These are phyloP conservation scores for Micromonas commoda DNA, from an alignment of 139 green algal genomes.

Conservation along the genomic window DNA sequence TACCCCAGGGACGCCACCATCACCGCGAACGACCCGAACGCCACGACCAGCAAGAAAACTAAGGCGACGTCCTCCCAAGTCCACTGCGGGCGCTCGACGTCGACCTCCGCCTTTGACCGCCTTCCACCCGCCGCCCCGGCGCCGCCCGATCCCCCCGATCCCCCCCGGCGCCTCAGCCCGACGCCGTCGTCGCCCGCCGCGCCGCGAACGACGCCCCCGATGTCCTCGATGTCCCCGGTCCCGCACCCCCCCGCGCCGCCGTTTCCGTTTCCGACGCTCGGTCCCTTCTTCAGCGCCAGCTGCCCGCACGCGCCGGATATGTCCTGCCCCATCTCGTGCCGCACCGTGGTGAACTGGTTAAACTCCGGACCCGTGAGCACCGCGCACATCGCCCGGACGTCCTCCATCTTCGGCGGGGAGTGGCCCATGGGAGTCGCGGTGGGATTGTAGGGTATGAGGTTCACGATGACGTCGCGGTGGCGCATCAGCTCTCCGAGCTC, in stretches of 20 bases:
- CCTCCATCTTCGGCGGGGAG: slow-evolving; percentile 9
- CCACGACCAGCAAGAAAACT: too few relatives aligned
- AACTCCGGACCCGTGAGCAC: slow-evolving; percentile 13
- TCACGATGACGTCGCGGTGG: slow-evolving; percentile 47
- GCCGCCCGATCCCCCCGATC: too few relatives aligned
- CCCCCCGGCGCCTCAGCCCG: too few relatives aligned
- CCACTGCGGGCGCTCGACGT: too few relatives aligned
- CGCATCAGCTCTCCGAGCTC: slow-evolving; percentile 46
- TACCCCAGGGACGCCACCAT: too few relatives aligned
- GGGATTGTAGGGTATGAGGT: slow-evolving; percentile 91
- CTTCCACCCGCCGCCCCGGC: too few relatives aligned
- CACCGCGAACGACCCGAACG: too few relatives aligned
- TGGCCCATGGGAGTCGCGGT: slow-evolving; percentile 29
- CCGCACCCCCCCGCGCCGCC: too few relatives aligned
- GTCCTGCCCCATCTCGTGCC: slow-evolving; percentile 87
- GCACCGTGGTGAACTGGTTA: slow-evolving; percentile 21
- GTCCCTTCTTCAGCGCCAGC: slow-evolving; percentile 58
- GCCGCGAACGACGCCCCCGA: not conserved
- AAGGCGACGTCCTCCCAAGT: too few relatives aligned
- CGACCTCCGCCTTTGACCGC: too few relatives aligned
- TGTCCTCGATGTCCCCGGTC: not conserved
- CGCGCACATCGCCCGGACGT: not conserved
- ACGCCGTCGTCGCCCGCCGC: too few relatives aligned
- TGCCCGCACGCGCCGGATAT: slow-evolving; percentile 80
- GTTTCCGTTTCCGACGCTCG: too few relatives aligned